Percentiles rank a stretch among this genome's conserved stretches.
These are phyloP conservation scores for Neurospora sp. DNA, from an alignment of 495 filamentous ascomycete species.

Conservation along the genomic window DNA sequence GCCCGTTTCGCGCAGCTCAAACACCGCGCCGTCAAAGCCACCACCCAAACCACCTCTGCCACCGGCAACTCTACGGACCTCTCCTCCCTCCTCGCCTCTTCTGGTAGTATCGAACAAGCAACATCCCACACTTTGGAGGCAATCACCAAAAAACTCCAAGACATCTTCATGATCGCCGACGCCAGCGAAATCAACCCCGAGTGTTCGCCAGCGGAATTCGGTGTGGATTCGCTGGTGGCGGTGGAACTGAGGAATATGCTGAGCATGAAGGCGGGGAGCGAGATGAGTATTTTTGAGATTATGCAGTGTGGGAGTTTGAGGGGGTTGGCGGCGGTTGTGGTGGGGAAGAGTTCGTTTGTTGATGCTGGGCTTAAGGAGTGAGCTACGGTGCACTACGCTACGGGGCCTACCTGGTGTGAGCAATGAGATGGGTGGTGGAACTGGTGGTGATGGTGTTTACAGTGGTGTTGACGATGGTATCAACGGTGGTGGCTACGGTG, in stretches of 20 bases:
- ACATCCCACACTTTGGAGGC: background rate
- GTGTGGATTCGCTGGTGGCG: constrained; percentile 39
- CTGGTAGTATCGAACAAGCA: constrained; percentile 5
- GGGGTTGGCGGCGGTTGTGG: constrained; percentile 16
- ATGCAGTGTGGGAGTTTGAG: constrained; percentile 27
- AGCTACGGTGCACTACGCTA: too few species aligned
- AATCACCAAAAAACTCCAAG: constrained; percentile 20
- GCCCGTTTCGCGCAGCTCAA: constrained; percentile 9
- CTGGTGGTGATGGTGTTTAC: too few species aligned
- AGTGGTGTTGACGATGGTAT: too few species aligned
- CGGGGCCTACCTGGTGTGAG: too few species aligned
- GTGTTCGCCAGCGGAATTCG: constrained; percentile 23
- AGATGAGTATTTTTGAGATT: constrained; percentile 35
- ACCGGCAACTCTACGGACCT: too few species aligned
- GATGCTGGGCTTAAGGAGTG: background rate
- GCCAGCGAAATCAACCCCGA: constrained; percentile 18
- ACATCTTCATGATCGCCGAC: constrained; percentile 26
- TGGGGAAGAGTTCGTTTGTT: constrained; percentile 10
- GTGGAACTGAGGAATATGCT: constrained; percentile 40
- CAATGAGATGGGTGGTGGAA: too few species aligned
- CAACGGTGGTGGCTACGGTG: background rate
- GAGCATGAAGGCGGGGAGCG: constrained; percentile 18
- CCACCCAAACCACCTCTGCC: background rate
- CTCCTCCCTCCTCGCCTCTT: too few species aligned
- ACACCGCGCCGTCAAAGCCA: constrained; percentile 1